phyloP scores from a whole-genome alignment of 805 yeast species.

The Candida tammaniensis region DNA sequence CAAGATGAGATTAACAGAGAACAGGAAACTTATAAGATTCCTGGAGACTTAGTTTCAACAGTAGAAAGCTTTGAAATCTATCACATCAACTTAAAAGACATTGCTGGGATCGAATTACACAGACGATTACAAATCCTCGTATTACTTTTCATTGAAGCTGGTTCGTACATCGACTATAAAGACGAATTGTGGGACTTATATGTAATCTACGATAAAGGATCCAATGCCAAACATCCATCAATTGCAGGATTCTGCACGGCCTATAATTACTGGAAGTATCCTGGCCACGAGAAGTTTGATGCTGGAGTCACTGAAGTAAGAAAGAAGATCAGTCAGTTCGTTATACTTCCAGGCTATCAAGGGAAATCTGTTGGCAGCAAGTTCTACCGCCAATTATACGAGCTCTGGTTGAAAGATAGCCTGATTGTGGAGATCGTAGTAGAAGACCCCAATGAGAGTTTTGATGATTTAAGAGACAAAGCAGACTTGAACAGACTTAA shows the following conservation, averaged over 20 bases:
- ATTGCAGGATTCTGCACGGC: slow-evolving; percentile 81
- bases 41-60: slow-evolving; percentile 30
- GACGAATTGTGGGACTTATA: slow-evolving; percentile 84
- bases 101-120: slow-evolving; percentile 52
- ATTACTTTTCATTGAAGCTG: slow-evolving; percentile 88
- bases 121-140: slow-evolving; percentile 75
- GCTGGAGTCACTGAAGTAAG: slow-evolving; percentile 40
- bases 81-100: slow-evolving; percentile 43
- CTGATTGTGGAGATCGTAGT: slow-evolving; percentile 71
- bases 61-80: slow-evolving; percentile 45
- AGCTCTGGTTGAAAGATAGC: slow-evolving; percentile 52
- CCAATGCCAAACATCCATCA: slow-evolving; percentile 23
- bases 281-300: slow-evolving; percentile 53
- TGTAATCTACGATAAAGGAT: slow-evolving; percentile 37
- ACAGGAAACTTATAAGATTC: slow-evolving; percentile 37
- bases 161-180: slow-evolving; percentile 73
- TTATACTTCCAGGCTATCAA: slow-evolving; percentile 83
- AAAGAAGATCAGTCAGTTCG: slow-evolving; percentile 82
- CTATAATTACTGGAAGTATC: slow-evolving; percentile 79
- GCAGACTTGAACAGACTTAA: slow-evolving; percentile 54
- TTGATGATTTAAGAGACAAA: slow-evolving; percentile 87
- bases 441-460: slow-evolving; percentile 91
- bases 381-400: slow-evolving; percentile 56
- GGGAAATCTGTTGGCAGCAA: slow-evolving; percentile 66
- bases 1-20: slow-evolving; percentile 52